Conservation (phyloP, 2,329 filamentous ascomycete genomes). For the Calonectria crousiana region DNA sequence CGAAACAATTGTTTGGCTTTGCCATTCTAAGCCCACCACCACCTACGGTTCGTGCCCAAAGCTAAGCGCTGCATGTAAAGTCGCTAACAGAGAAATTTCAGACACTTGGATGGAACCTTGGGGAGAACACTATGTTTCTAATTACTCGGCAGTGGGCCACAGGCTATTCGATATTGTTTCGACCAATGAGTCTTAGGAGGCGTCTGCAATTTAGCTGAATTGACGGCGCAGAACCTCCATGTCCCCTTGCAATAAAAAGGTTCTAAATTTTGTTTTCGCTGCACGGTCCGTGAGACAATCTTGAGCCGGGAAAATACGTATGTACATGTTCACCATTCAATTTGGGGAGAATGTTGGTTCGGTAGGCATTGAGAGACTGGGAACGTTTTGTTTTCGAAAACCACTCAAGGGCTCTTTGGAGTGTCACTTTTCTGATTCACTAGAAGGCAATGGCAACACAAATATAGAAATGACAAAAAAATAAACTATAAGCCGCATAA, state of each 20-base stretch:
- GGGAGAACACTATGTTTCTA: constrained; percentile 19
- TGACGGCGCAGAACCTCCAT: neutral
- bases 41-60: constrained; percentile 20
- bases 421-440: neutral
- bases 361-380: too few species aligned
- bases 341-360: too few species aligned
- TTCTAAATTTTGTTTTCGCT: too few species aligned
- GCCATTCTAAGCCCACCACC: constrained; percentile 13
- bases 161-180: constrained; percentile 11
- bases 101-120: constrained; percentile 29
- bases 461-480: neutral
- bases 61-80: neutral
- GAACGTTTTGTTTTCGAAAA: too few species aligned
- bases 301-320: too few species aligned
- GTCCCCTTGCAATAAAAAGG: too few species aligned
- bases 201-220: too few species aligned
- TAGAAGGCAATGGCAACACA: neutral
- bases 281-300: too few species aligned
- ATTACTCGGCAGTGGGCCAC: constrained; percentile 3
- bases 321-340: too few species aligned
- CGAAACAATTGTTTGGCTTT: constrained; percentile 21
- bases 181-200: neutral
- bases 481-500: neutral
- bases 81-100: neutral
- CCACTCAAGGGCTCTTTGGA: neutral